Conservation (phyloP, 169 alveolate genomes). For the Plasmodium vivax region DNA sequence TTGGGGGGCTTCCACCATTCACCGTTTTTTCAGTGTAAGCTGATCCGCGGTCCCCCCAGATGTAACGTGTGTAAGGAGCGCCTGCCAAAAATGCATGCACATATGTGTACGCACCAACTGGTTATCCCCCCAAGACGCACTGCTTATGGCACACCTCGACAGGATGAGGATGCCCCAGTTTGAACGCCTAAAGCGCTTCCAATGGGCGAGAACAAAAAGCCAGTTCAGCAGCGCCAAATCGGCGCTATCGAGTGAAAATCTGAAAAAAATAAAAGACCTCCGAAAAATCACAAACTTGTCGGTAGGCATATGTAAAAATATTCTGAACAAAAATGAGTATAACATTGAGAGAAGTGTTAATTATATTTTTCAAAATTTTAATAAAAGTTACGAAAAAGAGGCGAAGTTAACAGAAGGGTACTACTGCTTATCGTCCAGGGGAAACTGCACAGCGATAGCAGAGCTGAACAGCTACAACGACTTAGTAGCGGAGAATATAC, state of each 20-base stretch:
- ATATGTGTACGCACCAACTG: background rate
- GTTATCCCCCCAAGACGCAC: background rate
- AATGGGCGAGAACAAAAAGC: background rate
- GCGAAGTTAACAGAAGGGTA: conserved; percentile 63
- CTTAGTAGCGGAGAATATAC: conserved; percentile 62
- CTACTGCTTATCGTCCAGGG: conserved; percentile 36
- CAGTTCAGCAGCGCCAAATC: conserved; percentile 14
- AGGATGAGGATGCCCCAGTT: background rate
- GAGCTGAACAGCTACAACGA: conserved; percentile 59
- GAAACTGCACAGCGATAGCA: conserved; percentile 15
- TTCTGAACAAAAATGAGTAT: conserved; percentile 65
- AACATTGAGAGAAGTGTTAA: conserved; percentile 48
- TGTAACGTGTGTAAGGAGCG: background rate
- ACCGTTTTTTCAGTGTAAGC: background rate
- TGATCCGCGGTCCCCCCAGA: background rate
- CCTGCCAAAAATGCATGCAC: background rate
- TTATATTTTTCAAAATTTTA: conserved; percentile 63
- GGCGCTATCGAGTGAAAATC: conserved; percentile 9
- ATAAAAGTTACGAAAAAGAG: conserved; percentile 20
- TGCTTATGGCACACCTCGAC: background rate
- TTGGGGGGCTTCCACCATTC: background rate
- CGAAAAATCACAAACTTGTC: conserved; percentile 69
- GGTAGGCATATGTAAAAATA: conserved; percentile 39
- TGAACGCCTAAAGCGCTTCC: background rate
- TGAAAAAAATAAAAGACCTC: conserved; percentile 49